Conservation (phyloP, 2,329 filamentous ascomycete species). For the Aspergillus chevalieri region DNA sequence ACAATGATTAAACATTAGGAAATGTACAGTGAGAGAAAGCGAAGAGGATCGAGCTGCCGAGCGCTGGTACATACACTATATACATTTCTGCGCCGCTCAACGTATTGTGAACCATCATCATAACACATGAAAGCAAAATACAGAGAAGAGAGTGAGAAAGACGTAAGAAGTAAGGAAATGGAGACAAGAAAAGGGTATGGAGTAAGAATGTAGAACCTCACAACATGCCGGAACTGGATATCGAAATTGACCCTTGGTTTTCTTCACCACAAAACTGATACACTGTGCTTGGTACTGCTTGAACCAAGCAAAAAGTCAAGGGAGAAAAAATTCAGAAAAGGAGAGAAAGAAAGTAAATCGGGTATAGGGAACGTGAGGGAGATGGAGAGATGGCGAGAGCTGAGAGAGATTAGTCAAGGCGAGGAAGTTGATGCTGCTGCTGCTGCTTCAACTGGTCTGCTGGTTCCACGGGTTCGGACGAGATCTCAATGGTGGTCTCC, state of each 20-base stretch:
- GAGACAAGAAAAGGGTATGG: background rate
- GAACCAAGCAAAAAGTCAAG: no score
- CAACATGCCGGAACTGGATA: no score
- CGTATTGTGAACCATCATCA: background rate
- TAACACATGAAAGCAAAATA: background rate
- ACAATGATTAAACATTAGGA: background rate
- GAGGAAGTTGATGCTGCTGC: no score
- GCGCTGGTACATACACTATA: background rate
- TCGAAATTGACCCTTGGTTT: no score
- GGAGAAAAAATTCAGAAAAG: no score
- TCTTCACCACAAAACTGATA: no score
- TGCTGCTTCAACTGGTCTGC: background rate
- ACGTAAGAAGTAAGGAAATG: background rate
- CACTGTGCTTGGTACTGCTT: no score
- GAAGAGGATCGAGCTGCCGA: background rate
- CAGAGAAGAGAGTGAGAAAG: background rate
- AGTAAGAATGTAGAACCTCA: background rate
- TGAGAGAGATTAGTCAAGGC: no score
- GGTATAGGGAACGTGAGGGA: no score
- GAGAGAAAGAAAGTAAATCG: no score
- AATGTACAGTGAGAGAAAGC: background rate
- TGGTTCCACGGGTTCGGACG: conserved; percentile 25
- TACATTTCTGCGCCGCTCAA: background rate
- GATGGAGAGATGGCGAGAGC: no score
- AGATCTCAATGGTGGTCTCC: conserved; percentile 39